Conservation (phyloP, 169 alveolate species). For the Plasmodium yoelii region DNA sequence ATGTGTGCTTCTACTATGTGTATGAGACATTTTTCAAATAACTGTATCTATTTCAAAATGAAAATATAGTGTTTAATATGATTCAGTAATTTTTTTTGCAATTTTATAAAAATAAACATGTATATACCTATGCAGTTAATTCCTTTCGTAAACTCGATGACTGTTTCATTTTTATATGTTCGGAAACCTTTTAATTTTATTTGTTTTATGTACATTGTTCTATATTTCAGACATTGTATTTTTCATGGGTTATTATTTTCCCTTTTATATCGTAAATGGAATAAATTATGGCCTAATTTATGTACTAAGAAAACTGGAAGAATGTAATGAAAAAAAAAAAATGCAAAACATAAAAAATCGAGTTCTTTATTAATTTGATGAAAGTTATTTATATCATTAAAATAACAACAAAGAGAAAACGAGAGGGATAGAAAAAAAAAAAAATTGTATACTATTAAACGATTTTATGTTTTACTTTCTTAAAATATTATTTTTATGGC, state of each 20-base stretch:
- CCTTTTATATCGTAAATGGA: too few relatives aligned
- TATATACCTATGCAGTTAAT: conserved; percentile 84
- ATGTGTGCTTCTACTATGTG: neutral
- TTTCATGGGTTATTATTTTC: too few relatives aligned
- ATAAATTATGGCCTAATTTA: too few relatives aligned
- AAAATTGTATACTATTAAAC: too few relatives aligned
- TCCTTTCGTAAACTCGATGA: conserved; percentile 85
- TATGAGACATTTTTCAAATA: neutral
- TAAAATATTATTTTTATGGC: neutral
- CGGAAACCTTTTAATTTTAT: conserved; percentile 88
- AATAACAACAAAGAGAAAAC: too few relatives aligned
- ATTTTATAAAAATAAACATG: neutral
- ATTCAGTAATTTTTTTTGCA: neutral
- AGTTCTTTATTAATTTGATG: too few relatives aligned
- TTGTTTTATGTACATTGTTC: conserved; percentile 87
- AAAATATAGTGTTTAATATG: neutral
- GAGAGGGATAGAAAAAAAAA: too few relatives aligned
- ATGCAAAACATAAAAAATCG: too few relatives aligned
- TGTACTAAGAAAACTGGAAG: too few relatives aligned
- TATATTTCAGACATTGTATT: neutral
- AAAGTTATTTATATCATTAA: too few relatives aligned
- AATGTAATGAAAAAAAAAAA: too few relatives aligned
- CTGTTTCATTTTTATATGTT: conserved; percentile 87
- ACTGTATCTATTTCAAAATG: neutral
- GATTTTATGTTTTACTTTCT: neutral